Conservation (phyloP, 108 stramenopile genomes). For the Skeletonema costatum region DNA sequence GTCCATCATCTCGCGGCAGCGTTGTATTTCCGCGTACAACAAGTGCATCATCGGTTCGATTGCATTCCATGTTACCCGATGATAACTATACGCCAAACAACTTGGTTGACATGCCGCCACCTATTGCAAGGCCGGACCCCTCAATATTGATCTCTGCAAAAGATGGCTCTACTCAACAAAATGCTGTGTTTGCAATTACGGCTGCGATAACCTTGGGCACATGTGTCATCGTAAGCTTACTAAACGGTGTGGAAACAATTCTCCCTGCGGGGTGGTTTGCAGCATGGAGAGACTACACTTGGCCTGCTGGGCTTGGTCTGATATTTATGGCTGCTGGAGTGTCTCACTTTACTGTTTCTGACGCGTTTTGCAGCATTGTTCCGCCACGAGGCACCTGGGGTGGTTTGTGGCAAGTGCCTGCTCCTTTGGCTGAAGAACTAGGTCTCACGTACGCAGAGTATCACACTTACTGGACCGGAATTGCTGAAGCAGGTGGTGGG, state of each 20-base stretch:
- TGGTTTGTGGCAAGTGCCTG: constrained; percentile 82
- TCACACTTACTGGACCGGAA: constrained; percentile 85
- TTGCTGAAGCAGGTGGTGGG: constrained; percentile 77
- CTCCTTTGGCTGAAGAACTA: constrained; percentile 63
- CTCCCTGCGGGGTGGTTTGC: constrained; percentile 68
- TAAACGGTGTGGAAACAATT: constrained; percentile 46
- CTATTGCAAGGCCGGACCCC: constrained; percentile 65
- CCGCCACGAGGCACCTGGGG: constrained; percentile 90
- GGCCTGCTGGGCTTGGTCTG: constrained; percentile 72
- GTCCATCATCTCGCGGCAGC: neutral
- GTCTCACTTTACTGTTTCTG: constrained; percentile 72
- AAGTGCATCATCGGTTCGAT: neutral
- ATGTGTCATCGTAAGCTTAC: constrained; percentile 35
- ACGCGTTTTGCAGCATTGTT: constrained; percentile 76
- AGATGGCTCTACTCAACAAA: constrained; percentile 49
- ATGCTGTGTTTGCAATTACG: constrained; percentile 49
- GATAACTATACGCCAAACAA: neutral
- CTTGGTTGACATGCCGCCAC: neutral
- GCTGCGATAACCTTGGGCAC: constrained; percentile 58
- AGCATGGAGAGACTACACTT: constrained; percentile 64
- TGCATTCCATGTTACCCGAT: neutral
- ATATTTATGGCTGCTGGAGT: constrained; percentile 78
- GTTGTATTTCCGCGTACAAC: neutral
- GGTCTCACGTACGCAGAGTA: constrained; percentile 76
- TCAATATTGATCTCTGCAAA: constrained; percentile 63